Conservation (phyloP, 768 basidiomycete species). For the Hydnum rufescens region DNA sequence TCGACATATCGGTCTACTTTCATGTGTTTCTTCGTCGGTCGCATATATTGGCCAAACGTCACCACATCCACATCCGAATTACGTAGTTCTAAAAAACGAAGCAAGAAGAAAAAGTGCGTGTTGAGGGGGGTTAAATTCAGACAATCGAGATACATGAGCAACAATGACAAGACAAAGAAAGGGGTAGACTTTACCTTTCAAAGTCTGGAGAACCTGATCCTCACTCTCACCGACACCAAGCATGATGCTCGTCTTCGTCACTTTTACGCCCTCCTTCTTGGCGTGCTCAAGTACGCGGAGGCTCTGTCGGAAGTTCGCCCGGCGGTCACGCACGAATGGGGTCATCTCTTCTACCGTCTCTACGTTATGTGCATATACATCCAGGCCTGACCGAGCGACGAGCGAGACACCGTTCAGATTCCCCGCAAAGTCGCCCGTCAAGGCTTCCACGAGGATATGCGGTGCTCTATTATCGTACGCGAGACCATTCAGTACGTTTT, state of each 20-base stretch:
- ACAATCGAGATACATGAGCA: not conserved
- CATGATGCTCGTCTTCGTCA: slow-evolving; percentile 99
- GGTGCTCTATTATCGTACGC: slow-evolving; percentile 43
- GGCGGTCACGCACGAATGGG: slow-evolving; percentile 84
- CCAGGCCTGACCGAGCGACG: slow-evolving; percentile 83
- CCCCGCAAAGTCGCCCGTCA: slow-evolving; percentile 88
- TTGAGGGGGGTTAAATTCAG: not conserved
- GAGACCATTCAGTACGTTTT: too few relatives aligned
- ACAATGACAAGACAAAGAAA: slow-evolving; percentile 13
- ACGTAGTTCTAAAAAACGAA: slow-evolving; percentile 45
- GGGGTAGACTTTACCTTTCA: slow-evolving; percentile 73
- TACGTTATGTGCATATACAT: slow-evolving; percentile 95
- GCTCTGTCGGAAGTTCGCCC: slow-evolving; percentile 60
- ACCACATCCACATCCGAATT: slow-evolving; percentile 85
- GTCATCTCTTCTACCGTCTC: slow-evolving; percentile 92
- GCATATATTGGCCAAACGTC: slow-evolving; percentile 99
- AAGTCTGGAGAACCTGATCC: slow-evolving; percentile 60
- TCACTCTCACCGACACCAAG: slow-evolving; percentile 85
- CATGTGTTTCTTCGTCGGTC: slow-evolving; percentile 97
- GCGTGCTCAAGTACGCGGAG: slow-evolving; percentile 63
- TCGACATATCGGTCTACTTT: slow-evolving; percentile 94
- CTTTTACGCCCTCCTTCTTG: slow-evolving; percentile 60
- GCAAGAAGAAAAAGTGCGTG: not conserved
- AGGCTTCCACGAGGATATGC: slow-evolving; percentile 85
- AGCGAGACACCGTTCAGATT: slow-evolving; percentile 49